These are phyloP conservation scores for Exophiala aquamarina DNA, from an alignment of 2,329 filamentous ascomycete species.

Conservation along the genomic window DNA sequence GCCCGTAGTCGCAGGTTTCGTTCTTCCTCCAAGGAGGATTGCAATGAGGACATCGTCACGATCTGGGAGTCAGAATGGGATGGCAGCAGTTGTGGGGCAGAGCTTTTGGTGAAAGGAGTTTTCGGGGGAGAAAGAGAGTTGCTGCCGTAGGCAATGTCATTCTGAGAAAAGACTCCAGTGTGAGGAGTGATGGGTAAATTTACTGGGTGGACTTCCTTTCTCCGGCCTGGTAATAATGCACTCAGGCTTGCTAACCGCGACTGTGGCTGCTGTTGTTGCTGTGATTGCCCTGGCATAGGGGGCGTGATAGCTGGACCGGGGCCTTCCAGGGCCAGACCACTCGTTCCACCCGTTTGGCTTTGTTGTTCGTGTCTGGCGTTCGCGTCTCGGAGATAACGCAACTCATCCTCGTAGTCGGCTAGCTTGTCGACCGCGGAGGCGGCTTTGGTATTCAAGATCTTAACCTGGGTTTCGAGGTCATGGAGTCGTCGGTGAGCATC, in stretches of 20 bases:
- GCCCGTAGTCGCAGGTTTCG: slow-evolving; percentile 56
- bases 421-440: slow-evolving; percentile 55
- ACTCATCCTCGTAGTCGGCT: slow-evolving; percentile 64
- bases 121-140: slow-evolving; percentile 25
- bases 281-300: slow-evolving; percentile 5
- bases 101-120: slow-evolving; percentile 29
- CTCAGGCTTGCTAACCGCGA: slow-evolving; percentile 26
- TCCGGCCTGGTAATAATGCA: slow-evolving; percentile 29
- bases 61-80: slow-evolving; percentile 14
- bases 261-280: slow-evolving; percentile 23
- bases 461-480: slow-evolving; percentile 58
- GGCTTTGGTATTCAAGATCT: slow-evolving; percentile 52
- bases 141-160: slow-evolving; percentile 11
- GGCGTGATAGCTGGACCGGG: slow-evolving; percentile 1
- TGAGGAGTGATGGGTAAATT: slow-evolving; percentile 39
- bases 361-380: slow-evolving; percentile 16
- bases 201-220: slow-evolving; percentile 20
- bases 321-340: slow-evolving; percentile 11
- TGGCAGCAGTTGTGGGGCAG: slow-evolving; percentile 14
- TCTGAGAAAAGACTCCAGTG: slow-evolving; percentile 36
- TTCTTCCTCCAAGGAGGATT: slow-evolving; percentile 56
- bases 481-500: slow-evolving; percentile 43
- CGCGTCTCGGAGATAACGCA: slow-evolving; percentile 48
- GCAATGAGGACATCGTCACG: slow-evolving; percentile 45
- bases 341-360: slow-evolving; percentile 15